Evolutionary conservation across 164 flowering plant genomes (phyloP), one percentile per base, ranked within the genome.

Genomic region (Vitis rotundifolia): DNA sequence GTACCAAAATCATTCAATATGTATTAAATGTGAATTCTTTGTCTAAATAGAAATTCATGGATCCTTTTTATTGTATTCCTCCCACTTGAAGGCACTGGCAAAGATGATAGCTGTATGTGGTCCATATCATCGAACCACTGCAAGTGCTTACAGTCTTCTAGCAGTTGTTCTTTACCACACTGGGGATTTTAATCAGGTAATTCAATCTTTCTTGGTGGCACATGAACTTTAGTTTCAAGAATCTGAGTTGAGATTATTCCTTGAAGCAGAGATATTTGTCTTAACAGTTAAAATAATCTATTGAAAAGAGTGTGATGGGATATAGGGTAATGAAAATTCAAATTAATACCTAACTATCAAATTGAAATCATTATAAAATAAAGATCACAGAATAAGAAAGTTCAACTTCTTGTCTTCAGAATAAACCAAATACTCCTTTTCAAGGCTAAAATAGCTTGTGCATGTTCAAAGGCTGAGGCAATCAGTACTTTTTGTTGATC

Each of bases 91-190:
- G 98, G 98, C 98, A 28, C 72, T 93, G 68, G 77, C 91, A 60
- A 93, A 89, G 73, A 85, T 89, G 85, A 85, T 93, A 56, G 91
- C 97, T 29, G 94, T 93, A 5, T 91, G 98, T 82, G 98, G 98
- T 56, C 93, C 97, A 55, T 89, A 84, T 77, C 94, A 93, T 75
- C 92, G 94, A 63, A 80, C 75, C 75, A 93, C 97, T 56, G 97
- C 98, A 57, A 84, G 94, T 79, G 93, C 98, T 51, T 93, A 93
- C 79, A 93, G 97, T 83, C 97, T 93, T 74, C 81, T 93, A 55
- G 96, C 98, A 2, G 93, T 93, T 51, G 97, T 93, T 73, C 91
- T 93, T 65, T 93, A 93, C 68, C 98, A 93, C 73, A 91, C 93
- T 28, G 98, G 97, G 58, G 98, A 91, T 67, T 93, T 93, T 77